These are phyloP conservation scores for Hypoxylon sp. DNA, from an alignment of 2,329 filamentous ascomycete genomes.

Conservation along the genomic window DNA sequence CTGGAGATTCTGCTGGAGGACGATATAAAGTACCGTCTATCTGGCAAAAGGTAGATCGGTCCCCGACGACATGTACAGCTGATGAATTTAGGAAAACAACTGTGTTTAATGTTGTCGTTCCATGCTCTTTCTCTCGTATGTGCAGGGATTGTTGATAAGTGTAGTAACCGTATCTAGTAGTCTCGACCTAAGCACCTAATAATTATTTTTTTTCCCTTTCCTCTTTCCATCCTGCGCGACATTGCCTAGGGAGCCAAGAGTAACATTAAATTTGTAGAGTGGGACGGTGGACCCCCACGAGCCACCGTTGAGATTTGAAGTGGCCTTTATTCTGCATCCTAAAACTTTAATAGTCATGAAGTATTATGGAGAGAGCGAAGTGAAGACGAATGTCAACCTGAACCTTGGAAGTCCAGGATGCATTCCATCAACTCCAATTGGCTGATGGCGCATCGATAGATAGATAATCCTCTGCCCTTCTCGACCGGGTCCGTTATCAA, in stretches of 20 bases:
- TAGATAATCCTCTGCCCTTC: not conserved
- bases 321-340: constrained; percentile 23
- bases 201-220: constrained; percentile 36
- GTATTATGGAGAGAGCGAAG: constrained; percentile 9
- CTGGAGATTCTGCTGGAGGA: constrained; percentile 28
- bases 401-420: not conserved
- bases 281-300: constrained; percentile 40
- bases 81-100: constrained; percentile 39
- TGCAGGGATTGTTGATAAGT: constrained; percentile 40
- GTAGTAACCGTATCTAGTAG: constrained; percentile 42
- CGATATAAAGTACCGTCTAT: constrained; percentile 27
- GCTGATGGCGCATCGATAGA: not conserved
- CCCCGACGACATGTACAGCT: constrained; percentile 20
- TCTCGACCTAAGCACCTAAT: constrained; percentile 30
- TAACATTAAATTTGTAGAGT: constrained; percentile 41
- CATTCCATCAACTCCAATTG: constrained; percentile 2
- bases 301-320: constrained; percentile 31
- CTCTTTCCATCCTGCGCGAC: constrained; percentile 34
- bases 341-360: constrained; percentile 19
- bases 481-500: not conserved
- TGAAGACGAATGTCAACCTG: not conserved
- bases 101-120: constrained; percentile 42
- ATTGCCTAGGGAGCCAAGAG: constrained; percentile 37
- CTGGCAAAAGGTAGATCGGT: constrained; percentile 17
- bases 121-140: constrained; percentile 32